Percentiles rank a stretch among this genome's conserved stretches.
Conservation (phyloP, 352 stramenopile species). For the Aphanomyces astaci region DNA sequence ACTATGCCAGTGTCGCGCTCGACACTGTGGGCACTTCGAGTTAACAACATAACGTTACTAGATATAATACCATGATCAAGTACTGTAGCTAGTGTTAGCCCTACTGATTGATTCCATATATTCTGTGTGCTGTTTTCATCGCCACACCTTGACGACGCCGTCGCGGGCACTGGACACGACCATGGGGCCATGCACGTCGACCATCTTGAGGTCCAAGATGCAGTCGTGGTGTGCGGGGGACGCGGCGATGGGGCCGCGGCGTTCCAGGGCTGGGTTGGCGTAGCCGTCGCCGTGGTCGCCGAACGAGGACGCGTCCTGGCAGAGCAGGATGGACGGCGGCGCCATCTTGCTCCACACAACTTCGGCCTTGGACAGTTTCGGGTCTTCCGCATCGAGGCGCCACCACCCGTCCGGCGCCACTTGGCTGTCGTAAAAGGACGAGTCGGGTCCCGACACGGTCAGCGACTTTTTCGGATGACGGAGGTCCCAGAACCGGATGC, state of each 20-base stretch:
- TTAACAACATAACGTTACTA: slow-evolving; percentile 7
- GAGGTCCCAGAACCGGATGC: slow-evolving; percentile 97
- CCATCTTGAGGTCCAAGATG: slow-evolving; percentile 92
- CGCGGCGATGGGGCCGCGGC: slow-evolving; percentile 77
- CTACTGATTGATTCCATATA: no score
- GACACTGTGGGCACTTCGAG: slow-evolving; percentile 47
- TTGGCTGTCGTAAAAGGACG: slow-evolving; percentile 82
- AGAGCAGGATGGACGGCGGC: slow-evolving; percentile 75
- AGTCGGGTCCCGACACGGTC: slow-evolving; percentile 82
- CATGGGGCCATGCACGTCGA: slow-evolving; percentile 86
- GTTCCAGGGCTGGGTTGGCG: slow-evolving; percentile 75
- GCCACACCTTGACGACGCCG: slow-evolving; percentile 95
- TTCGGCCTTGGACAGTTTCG: slow-evolving; percentile 60
- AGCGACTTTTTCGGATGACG: slow-evolving; percentile 89
- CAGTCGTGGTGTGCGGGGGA: slow-evolving; percentile 89
- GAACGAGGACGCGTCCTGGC: slow-evolving; percentile 60
- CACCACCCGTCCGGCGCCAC: slow-evolving; percentile 69
- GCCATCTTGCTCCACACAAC: slow-evolving; percentile 83
- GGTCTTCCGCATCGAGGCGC: slow-evolving; percentile 32
- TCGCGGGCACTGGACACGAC: slow-evolving; percentile 91
- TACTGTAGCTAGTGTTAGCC: no score
- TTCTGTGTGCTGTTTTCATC: slow-evolving; percentile 36
- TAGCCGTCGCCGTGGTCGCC: slow-evolving; percentile 33
- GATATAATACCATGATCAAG: no score
- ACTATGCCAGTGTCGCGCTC: slow-evolving; percentile 75